Evolutionary conservation across 2,329 filamentous ascomycete species (phyloP).

Genomic region (Cryphonectria naterciae): DNA sequence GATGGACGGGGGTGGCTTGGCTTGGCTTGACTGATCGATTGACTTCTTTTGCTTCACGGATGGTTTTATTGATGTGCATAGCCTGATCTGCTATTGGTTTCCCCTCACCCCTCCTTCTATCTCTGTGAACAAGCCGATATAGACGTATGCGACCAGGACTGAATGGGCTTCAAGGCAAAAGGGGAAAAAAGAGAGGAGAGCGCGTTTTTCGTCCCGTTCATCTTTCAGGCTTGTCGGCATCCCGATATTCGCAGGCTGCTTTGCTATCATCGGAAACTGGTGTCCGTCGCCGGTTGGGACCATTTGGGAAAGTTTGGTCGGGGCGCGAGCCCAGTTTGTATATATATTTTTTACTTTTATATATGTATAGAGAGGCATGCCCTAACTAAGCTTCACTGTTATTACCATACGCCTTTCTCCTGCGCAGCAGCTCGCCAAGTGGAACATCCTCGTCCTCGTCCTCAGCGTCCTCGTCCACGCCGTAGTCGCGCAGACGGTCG

Average conservation of each 20-base stretch:
- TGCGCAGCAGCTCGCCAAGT: slow-evolving; percentile 66
- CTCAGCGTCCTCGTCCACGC: slow-evolving; percentile 73
- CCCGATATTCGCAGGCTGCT: neutral
- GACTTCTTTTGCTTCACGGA: neutral
- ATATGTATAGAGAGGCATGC: slow-evolving; percentile 1
- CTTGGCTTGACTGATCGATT: neutral
- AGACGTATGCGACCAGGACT: slow-evolving; percentile 13
- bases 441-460: slow-evolving; percentile 65
- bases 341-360: slow-evolving; percentile 31
- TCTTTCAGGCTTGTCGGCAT: neutral
- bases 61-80: slow-evolving; percentile 20
- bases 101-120: neutral
- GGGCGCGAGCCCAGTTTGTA: slow-evolving; percentile 26
- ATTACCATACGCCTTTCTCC: slow-evolving; percentile 48
- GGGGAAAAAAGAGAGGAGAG: neutral
- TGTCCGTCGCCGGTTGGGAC: neutral
- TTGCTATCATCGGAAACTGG: neutral
- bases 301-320: slow-evolving; percentile 19
- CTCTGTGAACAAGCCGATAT: slow-evolving; percentile 10
- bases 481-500: slow-evolving; percentile 74
- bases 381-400: neutral
- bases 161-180: neutral
- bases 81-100: slow-evolving; percentile 15
- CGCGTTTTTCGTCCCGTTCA: neutral
- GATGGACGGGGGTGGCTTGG: neutral